These are phyloP conservation scores for Tuber magnatum DNA, from an alignment of 495 filamentous ascomycete genomes.

Conservation along the genomic window DNA sequence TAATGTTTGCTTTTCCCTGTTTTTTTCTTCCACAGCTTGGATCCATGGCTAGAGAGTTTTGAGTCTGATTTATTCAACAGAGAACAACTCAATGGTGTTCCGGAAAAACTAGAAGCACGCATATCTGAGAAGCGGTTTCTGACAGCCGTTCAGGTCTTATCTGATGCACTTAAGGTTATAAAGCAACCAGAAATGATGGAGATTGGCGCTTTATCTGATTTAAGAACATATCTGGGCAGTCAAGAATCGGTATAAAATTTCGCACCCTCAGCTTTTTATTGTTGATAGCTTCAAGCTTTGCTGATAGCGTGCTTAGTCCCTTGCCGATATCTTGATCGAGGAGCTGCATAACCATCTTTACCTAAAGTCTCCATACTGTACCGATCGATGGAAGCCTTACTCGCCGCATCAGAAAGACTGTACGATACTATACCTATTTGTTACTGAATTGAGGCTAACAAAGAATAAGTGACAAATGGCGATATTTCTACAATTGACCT, in stretches of 20 bases:
- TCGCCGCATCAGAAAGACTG: constrained; percentile 42
- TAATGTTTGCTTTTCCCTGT: constrained; percentile 49
- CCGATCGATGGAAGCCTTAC: constrained; percentile 82
- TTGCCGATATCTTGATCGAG: constrained; percentile 92
- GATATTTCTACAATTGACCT: constrained; percentile 11
- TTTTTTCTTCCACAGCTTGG: not conserved
- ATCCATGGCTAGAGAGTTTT: not conserved
- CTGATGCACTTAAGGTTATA: constrained; percentile 73
- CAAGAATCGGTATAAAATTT: constrained; percentile 60
- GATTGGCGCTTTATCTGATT: constrained; percentile 79
- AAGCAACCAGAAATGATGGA: constrained; percentile 82
- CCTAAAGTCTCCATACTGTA: constrained; percentile 91
- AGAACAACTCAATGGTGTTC: constrained; percentile 81
- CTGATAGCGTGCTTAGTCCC: constrained; percentile 45
- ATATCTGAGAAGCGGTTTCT: constrained; percentile 96
- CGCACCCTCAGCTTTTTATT: not conserved
- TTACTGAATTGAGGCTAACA: constrained; percentile 16
- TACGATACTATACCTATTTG: constrained; percentile 8
- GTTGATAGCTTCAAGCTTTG: not conserved
- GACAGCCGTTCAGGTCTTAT: constrained; percentile 81
- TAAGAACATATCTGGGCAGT: constrained; percentile 80
- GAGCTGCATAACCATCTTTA: constrained; percentile 97
- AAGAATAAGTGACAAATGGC: constrained; percentile 21
- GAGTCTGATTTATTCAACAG: constrained; percentile 32
- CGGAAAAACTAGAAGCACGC: constrained; percentile 82